Percentiles rank a stretch among this genome's conserved stretches.
Conservation (phyloP, 495 filamentous ascomycete species). For the Glonium stellatum region DNA sequence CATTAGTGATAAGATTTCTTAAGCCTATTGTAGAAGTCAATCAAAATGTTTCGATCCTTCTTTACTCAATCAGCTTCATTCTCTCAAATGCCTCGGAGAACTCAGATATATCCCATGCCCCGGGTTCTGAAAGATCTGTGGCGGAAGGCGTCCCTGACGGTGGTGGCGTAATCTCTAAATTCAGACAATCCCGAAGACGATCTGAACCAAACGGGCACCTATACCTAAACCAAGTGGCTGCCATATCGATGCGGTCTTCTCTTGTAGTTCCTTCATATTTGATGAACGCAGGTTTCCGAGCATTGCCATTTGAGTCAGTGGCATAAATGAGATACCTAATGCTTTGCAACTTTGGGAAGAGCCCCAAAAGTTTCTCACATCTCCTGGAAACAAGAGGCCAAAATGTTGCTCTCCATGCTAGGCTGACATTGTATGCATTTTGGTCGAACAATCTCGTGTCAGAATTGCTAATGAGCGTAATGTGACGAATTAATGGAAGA, state of each 20-base stretch:
- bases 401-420: neutral
- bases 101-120: slow-evolving; percentile 1
- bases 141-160: neutral
- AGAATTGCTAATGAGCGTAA: neutral
- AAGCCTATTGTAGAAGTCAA: neutral
- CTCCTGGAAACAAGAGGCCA: neutral
- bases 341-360: neutral
- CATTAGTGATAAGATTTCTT: neutral
- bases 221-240: neutral
- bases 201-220: neutral
- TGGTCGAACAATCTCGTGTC: neutral
- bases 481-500: neutral
- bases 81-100: neutral
- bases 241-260: neutral
- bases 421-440: neutral
- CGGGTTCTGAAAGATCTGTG: neutral
- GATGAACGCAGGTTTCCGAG: neutral
- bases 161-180: neutral
- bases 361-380: neutral
- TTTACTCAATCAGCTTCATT: neutral
- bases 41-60: neutral
- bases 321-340: neutral
- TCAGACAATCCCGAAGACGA: neutral
- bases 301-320: neutral
- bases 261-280: neutral